Base-by-base conservation (phyloP, 768 basidiomycete genomes). In the Omphalotus guepiniiformis region DNA sequence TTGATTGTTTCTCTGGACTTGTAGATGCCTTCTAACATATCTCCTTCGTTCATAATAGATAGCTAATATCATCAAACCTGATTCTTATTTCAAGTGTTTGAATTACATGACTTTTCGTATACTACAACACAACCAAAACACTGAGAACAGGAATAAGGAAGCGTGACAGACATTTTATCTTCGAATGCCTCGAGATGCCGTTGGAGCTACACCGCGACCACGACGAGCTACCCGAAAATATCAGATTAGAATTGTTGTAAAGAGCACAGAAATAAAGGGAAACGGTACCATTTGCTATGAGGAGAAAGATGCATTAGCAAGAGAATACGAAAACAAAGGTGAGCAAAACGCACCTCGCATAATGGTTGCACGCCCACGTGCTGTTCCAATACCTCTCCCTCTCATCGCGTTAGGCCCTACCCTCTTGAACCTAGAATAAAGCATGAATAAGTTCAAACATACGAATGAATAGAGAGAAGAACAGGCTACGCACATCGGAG, bases 351-450 rank as follows among this genome's bases (percentile, higher is more conserved):
- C 56, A 96, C 93, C 95, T 68, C 95, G 78, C 88, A 96, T 93
- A 58, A 97, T 97, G 12, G 95, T 98, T 36, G 95, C 95, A 68
- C 95, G 85, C 69, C 95, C 95, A 80, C 95, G 85, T 39, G 95
- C 95, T 61, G 95, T 96, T 59, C 96, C 96, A 62, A 99, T 99
- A 82, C 96, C 96, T 55, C 95, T 80, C 61, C 96, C 96, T 59
- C 90, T 85, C 94, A 97, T 97, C 16, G 93, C 95, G 63, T 96
- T 97, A 7, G 95, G 93, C 30, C 95, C 94, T 25, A 95, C 92
- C 51, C 96, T 86, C 70, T 98, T 99, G 73, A 99, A 99, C 95
- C 95, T 99, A 64, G 30, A 34, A 50, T 35, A 15, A 39, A 53
- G 51, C 26, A 49, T 51, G 36, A 43, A 4, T 26, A 46, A 11